Base-by-base conservation (phyloP, 371 early-diverging fungal genomes). In the Homolaphlyctis polyrhiza region DNA sequence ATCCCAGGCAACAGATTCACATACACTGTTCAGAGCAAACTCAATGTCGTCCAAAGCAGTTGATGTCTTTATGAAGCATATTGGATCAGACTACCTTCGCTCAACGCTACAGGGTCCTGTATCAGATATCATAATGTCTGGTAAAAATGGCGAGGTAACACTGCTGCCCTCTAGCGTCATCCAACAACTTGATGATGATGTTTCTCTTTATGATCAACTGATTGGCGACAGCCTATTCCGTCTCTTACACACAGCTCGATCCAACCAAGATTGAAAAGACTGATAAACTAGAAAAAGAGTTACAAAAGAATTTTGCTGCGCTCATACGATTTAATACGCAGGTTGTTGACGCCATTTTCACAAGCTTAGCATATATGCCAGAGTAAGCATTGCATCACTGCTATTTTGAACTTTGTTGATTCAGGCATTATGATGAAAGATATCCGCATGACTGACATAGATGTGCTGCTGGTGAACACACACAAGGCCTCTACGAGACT, bases 41-140 rank as follows among this genome's bases (percentile, higher is more conserved):
- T 87, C 91, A 5, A 77, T 91, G 36, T 74, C 87, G 25, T 90
- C 92, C 0, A 90, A 90, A 60, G 86, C 88, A 0, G 71, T 91
- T 35, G 92, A 91, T 65, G 82, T 84, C 2, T 89, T 88, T 60
- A 89, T 91, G 90, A 87, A 86, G 36, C 73, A 86, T 61, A 75
- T 83, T 18, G 90, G 91, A 0, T 73, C 45, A 50, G 66, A 66
- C 18, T 66, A 60, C 30, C 48, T 66, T 29, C 18, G 57, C 25
- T 2, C 27, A 13, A 47, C 57, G 16, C 35, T 66, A 13, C 55
- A 61, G 45, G 66, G 29, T 30, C 47, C 48, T 1, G 35, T 66
- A 2, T 27, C 16, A 13, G 39, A 36, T 5, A 66, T 66, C 21
- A 23, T 66, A 2, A 14, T 55, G 29, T 45, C 36, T 25, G 49